Evolutionary conservation across 2,329 filamentous ascomycete genomes (phyloP), one percentile per base, ranked within the genome.

Genomic region (Trichoderma sp.): DNA sequence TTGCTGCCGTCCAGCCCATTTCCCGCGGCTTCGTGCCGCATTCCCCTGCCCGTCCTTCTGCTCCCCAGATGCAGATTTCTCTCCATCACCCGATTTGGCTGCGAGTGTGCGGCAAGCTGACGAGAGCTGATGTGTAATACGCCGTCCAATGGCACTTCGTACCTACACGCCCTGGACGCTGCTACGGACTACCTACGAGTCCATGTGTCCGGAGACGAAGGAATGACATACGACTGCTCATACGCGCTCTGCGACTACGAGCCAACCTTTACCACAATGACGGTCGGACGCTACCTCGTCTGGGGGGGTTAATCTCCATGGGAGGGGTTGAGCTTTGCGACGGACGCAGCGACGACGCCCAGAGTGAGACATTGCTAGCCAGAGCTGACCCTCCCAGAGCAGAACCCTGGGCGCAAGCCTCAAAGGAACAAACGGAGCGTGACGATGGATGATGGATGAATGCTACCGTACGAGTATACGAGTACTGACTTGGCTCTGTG

Each of bases 281-380:
- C 50, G 60, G 50, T 51, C 50, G 50, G 50, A 55, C 50, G 60
- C 60, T 63, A 55, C 60, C 24, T 62, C 21, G n/a, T 15, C 59
- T 45, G 24, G 48, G 48, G 57, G 39, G 17, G 39, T 19, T 30
- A 34, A 28, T 61, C 47, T 24, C 58, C 47, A 61, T 52, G 47
- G 59, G 59, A 24, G 59, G 26, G 59, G 43, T 34, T 52, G 59
- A 45, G 62, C 52, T 66, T 68, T 70, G 68, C 69, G 69, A 70
- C 69, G 69, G 69, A 69, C 68, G 68, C 68, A 70, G 67, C 60
- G 66, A 50, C 26, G 45, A 64, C 60, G 64, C 64, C 50, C 55
- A 48, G 52, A 67, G 66, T 69, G 67, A 69, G 67, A 69, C 67
- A 66, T 64, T 54, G 63, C 64, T 64, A 66, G 47, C n/a, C 34